Percentiles rank a stretch among this genome's conserved stretches.
Evolutionary conservation across 441 rosid species (phyloP).

Genomic region (Erysimum cheiri): DNA sequence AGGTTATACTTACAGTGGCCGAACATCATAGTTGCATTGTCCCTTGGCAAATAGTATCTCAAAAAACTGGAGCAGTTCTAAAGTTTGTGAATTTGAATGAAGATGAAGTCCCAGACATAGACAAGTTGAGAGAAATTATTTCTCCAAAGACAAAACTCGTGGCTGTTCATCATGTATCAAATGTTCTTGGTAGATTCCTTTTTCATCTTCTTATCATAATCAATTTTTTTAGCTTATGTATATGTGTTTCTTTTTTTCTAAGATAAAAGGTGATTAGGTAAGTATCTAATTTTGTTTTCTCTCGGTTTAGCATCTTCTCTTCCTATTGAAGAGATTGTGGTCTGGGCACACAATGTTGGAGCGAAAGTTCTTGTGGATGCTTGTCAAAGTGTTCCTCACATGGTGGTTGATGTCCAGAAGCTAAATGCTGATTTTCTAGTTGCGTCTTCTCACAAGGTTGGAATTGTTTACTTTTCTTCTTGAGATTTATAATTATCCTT

Average conservation of each 20-base stretch:
- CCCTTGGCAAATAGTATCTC: slow-evolving; percentile 92
- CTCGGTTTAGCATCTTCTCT: slow-evolving; percentile 71
- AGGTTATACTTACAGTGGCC: slow-evolving; percentile 77
- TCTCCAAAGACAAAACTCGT: slow-evolving; percentile 77
- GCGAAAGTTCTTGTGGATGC: slow-evolving; percentile 95
- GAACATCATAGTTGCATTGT: slow-evolving; percentile 96
- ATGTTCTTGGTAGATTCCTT: slow-evolving; percentile 67
- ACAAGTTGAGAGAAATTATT: slow-evolving; percentile 59
- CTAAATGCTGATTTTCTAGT: slow-evolving; percentile 91
- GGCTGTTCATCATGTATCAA: slow-evolving; percentile 86
- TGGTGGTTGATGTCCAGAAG: slow-evolving; percentile 84
- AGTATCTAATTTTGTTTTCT: not conserved
- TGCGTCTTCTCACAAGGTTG: slow-evolving; percentile 99
- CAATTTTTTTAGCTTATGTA: not conserved
- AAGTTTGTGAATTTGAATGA: slow-evolving; percentile 66
- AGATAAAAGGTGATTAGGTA: slow-evolving; percentile 2
- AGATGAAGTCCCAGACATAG: slow-evolving; percentile 71
- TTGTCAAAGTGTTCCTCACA: slow-evolving; percentile 97
- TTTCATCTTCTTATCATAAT: slow-evolving; percentile 15
- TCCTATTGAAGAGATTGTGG: slow-evolving; percentile 74
- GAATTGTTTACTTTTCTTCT: slow-evolving; percentile 43
- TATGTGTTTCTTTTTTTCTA: not conserved
- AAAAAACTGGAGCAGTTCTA: slow-evolving; percentile 76
- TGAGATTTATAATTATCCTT: slow-evolving; percentile 35
- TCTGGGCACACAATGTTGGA: slow-evolving; percentile 76